Evolutionary conservation across 2,329 filamentous ascomycete genomes (phyloP), one percentile per base, ranked within the genome.

Genomic region (Orbilia ellipsospora): DNA sequence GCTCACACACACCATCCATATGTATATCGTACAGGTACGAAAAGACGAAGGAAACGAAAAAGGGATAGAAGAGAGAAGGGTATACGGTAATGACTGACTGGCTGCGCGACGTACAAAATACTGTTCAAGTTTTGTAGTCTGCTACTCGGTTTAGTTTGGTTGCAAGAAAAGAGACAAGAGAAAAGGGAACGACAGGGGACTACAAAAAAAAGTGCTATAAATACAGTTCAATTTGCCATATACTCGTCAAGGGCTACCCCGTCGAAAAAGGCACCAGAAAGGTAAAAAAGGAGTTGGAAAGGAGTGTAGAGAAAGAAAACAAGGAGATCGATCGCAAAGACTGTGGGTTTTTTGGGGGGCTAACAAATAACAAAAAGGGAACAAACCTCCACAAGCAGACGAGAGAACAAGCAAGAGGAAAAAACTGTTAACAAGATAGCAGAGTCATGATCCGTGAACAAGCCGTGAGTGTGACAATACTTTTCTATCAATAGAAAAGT

Each of bases 401-500:
- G 20, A 31, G 4, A 20, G 13, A 20, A 20, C n/a, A 23, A 52
- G 15, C 12, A 18, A 52, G 16, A 23, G 48, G 18, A 13, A 23
- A 23, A n/a, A 31, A 28, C 12, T 16, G 26, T n/a, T 28, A 55
- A 55, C 26, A 64, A 59, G 42, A 64, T 18, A 28, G 45, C 28
- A 42, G 31, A 23, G 60, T 64, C 60, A 65, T 72, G 62, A 57
- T 60, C 67, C 67, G 59, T 65, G 42, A 56, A 56, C 59, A 72
- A 65, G 55, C 51, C 67, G 67, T 63, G 50, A 64, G 31, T 36
- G 31, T 36, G 31, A 36, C 6, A 36, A 36, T 36, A 51, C 67
- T 60, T 72, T 64, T 72, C 61, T 72, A 65, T 18, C 16, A 36
- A 55, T 52, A 23, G 16, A 52, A 23, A 18, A 23, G 48, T 52